These are phyloP conservation scores for Cutaneotrichosporon cavernicola DNA, from an alignment of 1,284 basidiomycete genomes.

Conservation along the genomic window DNA sequence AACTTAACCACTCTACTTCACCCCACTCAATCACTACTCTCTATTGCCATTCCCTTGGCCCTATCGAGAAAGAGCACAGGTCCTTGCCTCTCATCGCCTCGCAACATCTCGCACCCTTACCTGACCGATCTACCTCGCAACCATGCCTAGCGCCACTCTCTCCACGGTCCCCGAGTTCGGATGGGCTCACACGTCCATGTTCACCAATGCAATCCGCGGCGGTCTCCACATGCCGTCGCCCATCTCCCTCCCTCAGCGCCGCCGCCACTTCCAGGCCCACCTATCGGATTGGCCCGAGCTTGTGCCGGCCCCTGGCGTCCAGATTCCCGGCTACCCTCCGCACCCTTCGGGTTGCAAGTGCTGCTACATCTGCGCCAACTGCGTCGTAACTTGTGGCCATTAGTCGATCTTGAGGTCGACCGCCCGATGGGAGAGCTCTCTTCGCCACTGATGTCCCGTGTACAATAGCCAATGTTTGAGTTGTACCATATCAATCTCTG, in stretches of 20 bases:
- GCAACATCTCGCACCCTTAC: not conserved
- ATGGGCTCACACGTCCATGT: not conserved
- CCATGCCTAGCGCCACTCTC: not conserved
- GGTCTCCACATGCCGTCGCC: not conserved
- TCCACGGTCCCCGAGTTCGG: not conserved
- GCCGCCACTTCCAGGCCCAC: not conserved
- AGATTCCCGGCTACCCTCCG: not conserved
- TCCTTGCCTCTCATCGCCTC: not conserved
- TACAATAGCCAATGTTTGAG: not conserved
- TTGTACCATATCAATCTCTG: not conserved
- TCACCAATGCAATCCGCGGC: not conserved
- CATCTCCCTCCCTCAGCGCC: not conserved
- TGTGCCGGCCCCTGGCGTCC: not conserved
- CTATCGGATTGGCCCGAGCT: not conserved
- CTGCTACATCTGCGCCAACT: not conserved
- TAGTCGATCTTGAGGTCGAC: not conserved
- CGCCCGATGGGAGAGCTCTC: not conserved
- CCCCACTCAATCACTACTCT: not conserved
- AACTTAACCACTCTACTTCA: not conserved
- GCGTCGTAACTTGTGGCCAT: not conserved
- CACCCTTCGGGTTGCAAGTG: not conserved
- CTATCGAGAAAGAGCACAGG: not conserved
- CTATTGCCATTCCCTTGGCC: not conserved
- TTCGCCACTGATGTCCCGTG: not conserved
- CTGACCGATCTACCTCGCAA: not conserved